Evolutionary conservation across 1,284 basidiomycete species (phyloP), one percentile per base, ranked within the genome.

Genomic region (Mixia osmundae): DNA sequence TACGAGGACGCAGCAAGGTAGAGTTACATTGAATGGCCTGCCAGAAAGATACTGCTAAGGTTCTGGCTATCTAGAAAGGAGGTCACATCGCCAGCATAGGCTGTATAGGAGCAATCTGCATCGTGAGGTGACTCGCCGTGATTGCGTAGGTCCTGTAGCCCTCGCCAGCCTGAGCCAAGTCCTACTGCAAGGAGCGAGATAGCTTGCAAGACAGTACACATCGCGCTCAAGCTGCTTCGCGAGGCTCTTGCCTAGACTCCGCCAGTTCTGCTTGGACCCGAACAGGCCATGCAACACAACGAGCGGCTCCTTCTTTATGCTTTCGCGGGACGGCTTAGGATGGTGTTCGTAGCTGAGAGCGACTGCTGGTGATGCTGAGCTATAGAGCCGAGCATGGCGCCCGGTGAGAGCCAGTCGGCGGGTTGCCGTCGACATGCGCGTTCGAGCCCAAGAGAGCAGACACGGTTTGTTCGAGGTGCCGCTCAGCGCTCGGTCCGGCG

Each of bases 1-100:
- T 10, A 8, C 24, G 5, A 15, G 20, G 27, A 30, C 9, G 9
- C 4, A 15, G 18, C 0, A 4, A 9, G 5, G 10, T 3, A 8
- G 3, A 56, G 68, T 31, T 48, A 76, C 77, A 85, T 80, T 2
- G 78, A 83, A 50, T 83, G 80, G 0, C 79, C 82, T 5, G 82
- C 59, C 3, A 85, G 61, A 0, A 70, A 65, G 18, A 78, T 62
- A n/a, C 73, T 47, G 8, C 41, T 44, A 6, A 66, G 49, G 3
- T 50, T 44, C 3, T 55, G 51, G 18, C 58, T 49, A 4, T 50
- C 25, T 39, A 66, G 47, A 46, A 66, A 66, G 3, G 46, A 40
- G 2, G 54, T 47, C 5, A 64, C 49, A 38, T 64, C 62, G n/a
- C 47, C 47, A 1, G 76, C 76, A 72, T 82, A 74, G 35, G 56